Conservation (phyloP, 129 eudicot species). For the Ambrosia artemisiifolia region DNA sequence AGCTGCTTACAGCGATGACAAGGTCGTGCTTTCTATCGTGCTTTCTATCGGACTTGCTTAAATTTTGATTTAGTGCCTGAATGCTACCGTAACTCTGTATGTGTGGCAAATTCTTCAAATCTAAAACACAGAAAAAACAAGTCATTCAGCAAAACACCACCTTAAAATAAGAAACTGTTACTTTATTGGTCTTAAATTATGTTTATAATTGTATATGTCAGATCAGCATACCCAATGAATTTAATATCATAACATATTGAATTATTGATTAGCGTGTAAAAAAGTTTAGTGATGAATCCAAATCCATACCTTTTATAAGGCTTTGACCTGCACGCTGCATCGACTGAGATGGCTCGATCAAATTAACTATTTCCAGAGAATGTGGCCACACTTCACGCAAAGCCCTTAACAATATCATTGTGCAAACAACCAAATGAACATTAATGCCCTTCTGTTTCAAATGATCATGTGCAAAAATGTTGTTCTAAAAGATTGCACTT, state of each 20-base stretch:
- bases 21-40: slow-evolving; percentile 72
- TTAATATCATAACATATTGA: neutral
- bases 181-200: neutral
- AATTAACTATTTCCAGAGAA: slow-evolving; percentile 55
- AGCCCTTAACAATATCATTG: slow-evolving; percentile 58
- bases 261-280: neutral
- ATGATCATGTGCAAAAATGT: neutral
- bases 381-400: slow-evolving; percentile 91
- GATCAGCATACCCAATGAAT: neutral
- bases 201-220: neutral
- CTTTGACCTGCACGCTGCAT: slow-evolving; percentile 92
- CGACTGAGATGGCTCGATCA: slow-evolving; percentile 92
- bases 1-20: slow-evolving; percentile 83
- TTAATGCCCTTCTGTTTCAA: neutral
- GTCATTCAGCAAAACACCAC: slow-evolving; percentile 10
- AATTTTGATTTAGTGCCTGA: slow-evolving; percentile 53
- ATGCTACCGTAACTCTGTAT: slow-evolving; percentile 77
- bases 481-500: neutral
- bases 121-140: slow-evolving; percentile 34
- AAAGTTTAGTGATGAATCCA: neutral
- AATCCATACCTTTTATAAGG: slow-evolving; percentile 61
- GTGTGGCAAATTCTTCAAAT: slow-evolving; percentile 68
- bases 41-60: slow-evolving; percentile 45
- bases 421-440: slow-evolving; percentile 9
- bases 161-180: neutral